A percentile compares a stretch with the other conserved stretches of the same genome.
phyloP scores from a whole-genome alignment of 2,329 filamentous ascomycete species.

The Venturia pyrina region DNA sequence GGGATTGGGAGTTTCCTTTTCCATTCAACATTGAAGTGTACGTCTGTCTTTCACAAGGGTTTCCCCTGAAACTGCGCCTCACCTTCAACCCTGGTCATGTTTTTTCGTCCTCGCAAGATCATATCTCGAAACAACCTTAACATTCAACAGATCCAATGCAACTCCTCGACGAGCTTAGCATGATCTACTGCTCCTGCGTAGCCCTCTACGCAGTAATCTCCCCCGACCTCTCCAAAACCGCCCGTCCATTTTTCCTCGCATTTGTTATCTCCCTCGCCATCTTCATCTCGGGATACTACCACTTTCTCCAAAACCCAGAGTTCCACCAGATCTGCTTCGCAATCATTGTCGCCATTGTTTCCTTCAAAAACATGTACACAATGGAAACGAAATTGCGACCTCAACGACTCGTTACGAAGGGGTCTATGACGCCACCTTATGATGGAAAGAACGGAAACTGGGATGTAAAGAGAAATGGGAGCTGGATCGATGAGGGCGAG shows the following conservation, averaged over 20 bases:
- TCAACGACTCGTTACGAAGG: conserved; percentile 31
- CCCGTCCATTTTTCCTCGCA: conserved; percentile 48
- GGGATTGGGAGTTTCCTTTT: conserved; percentile 54
- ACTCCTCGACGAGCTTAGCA: conserved; percentile 58
- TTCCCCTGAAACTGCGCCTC: too few relatives aligned
- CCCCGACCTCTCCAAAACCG: conserved; percentile 38
- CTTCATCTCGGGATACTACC: conserved; percentile 72
- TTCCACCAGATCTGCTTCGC: conserved; percentile 79
- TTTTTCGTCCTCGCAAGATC: too few relatives aligned
- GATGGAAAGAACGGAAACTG: background rate
- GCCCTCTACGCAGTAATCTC: conserved; percentile 70
- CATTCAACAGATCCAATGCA: conserved; percentile 57
- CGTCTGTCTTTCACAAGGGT: background rate
- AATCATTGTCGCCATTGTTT: conserved; percentile 57
- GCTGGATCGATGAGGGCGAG: conserved; percentile 23
- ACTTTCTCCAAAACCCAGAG: conserved; percentile 67
- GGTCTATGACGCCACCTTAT: background rate
- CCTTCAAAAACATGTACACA: conserved; percentile 64
- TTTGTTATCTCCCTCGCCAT: conserved; percentile 29
- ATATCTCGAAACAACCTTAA: too few relatives aligned
- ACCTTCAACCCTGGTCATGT: too few relatives aligned
- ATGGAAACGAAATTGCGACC: conserved; percentile 61
- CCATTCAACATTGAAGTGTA: conserved; percentile 48
- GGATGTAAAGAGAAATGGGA: background rate
- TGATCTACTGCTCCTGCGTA: conserved; percentile 63